Base-by-base conservation (phyloP, 2,329 filamentous ascomycete genomes). In the Exophiala alcalophila region DNA sequence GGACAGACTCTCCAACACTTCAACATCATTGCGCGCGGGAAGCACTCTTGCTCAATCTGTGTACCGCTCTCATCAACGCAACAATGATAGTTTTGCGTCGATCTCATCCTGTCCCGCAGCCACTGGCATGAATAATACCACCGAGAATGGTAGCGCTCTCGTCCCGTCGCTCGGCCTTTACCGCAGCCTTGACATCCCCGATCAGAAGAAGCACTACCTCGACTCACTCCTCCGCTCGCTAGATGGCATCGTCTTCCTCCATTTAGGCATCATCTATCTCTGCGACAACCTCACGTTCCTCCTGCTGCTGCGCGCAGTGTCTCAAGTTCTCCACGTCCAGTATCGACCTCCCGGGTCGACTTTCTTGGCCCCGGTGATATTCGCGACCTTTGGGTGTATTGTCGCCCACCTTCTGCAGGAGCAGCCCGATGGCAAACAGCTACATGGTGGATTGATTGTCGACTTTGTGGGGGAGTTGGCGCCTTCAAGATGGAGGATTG, bases 401-500 rank as follows among this genome's bases (percentile, higher is more conserved):
- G 43, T 78, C 15, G 65, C 77, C 21, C 79, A 81, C 56, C 59
- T 75, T 29, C 72, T 81, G 56, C 67, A 70, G 47, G 67, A 67
- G 12, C 65, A 73, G 27, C 69, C 79, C 4, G 61, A 72, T 42
- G 67, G 66, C n/a, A 47, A 45, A 24, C 72, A 71, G 4, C 75
- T 81, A 9, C 77, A 82, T 56, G 79, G 80, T 4, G 77, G 80
- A 2, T 52, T 82, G 35, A 70, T 80, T 52, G 78, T 83, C 56
- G 79, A 83, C 61, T 81, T 83, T 56, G 75, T 83, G 39, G 79
- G 80, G 11, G 76, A 81, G 59, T 68, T 73, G 52, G 74, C 72
- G 2, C 77, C 78, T 3, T 72, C 74, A 39, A 74, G 73, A 56
- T 59, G 71, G 33, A 68, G 70, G 50, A 65, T 83, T 9, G 55